phyloP scores from a whole-genome alignment of 495 filamentous ascomycete genomes.

The Friedmanniomyces simplex region DNA sequence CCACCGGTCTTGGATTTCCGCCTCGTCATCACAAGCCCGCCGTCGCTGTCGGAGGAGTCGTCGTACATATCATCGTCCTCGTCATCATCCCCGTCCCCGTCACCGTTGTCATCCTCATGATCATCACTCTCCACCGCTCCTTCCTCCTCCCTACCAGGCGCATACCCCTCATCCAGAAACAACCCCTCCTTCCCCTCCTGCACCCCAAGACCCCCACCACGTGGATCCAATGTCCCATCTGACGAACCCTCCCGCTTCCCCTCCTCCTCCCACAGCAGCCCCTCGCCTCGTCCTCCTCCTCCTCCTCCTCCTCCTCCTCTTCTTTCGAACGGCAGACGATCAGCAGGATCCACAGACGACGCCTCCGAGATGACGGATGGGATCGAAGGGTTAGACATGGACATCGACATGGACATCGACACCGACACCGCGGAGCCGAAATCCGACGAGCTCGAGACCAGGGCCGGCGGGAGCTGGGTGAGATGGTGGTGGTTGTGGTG shows the following conservation, averaged over 20 bases:
- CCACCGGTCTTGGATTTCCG: background rate
- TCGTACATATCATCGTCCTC: conserved; percentile 36
- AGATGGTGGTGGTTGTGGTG: conserved; percentile 20
- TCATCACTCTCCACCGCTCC: no score
- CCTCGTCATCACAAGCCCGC: conserved; percentile 20
- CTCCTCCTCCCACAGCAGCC: no score
- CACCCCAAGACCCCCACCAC: no score
- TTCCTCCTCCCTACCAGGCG: no score
- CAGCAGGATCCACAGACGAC: conserved; percentile 29
- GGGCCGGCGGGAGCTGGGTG: conserved; percentile 13
- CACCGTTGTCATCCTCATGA: no score
- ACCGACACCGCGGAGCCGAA: conserved; percentile 34
- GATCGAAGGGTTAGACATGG: conserved; percentile 36
- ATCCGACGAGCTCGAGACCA: conserved; percentile 34
- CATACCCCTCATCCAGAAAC: no score
- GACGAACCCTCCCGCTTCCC: conserved; percentile 11
- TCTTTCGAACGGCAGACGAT: conserved; percentile 16
- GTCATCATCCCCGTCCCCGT: no score
- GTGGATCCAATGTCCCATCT: conserved; percentile 12
- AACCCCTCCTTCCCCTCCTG: no score
- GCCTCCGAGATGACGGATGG: conserved; percentile 35
- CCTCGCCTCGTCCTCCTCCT: no score
- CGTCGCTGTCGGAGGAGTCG: conserved; percentile 43
- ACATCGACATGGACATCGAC: no score
- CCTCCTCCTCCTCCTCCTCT: no score